Conservation (phyloP, 805 yeast genomes). For the Wickerhamomyces xylosicus region DNA sequence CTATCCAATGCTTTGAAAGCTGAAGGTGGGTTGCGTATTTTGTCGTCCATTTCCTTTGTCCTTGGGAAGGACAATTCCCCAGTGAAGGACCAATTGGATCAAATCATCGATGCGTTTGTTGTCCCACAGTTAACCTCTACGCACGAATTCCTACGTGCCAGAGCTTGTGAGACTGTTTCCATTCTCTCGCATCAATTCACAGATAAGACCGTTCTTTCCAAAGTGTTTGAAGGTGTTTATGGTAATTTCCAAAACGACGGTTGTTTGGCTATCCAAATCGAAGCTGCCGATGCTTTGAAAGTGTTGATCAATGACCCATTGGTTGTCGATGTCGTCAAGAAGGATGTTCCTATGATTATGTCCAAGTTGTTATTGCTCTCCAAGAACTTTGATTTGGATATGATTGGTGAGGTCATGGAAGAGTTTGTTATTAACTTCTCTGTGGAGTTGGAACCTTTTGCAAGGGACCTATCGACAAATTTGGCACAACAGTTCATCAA, state of each 20-base stretch:
- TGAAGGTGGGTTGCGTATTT: constrained; percentile 74
- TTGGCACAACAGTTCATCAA: constrained; percentile 52
- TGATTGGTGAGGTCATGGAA: constrained; percentile 86
- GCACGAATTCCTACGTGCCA: constrained; percentile 62
- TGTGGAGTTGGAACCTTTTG: constrained; percentile 83
- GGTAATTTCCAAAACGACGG: constrained; percentile 30
- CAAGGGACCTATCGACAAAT: constrained; percentile 50
- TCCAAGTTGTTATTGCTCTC: constrained; percentile 67
- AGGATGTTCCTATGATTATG: constrained; percentile 73
- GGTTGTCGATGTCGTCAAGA: constrained; percentile 60
- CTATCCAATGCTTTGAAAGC: constrained; percentile 46
- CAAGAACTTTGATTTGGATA: constrained; percentile 75
- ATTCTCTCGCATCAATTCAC: constrained; percentile 23
- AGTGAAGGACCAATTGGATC: constrained; percentile 52
- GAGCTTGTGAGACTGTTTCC: constrained; percentile 56
- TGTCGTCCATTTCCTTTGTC: constrained; percentile 58
- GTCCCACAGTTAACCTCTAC: constrained; percentile 61
- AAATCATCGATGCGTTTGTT: constrained; percentile 51
- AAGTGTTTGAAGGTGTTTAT: constrained; percentile 30
- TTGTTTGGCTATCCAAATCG: constrained; percentile 67
- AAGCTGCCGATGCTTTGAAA: constrained; percentile 82
- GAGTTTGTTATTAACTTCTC: constrained; percentile 86
- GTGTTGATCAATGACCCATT: constrained; percentile 60
- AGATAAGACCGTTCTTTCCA: constrained; percentile 28
- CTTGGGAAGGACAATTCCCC: constrained; percentile 40